Conservation (phyloP, 2,329 filamentous ascomycete genomes). For the Endothia cerciana region DNA sequence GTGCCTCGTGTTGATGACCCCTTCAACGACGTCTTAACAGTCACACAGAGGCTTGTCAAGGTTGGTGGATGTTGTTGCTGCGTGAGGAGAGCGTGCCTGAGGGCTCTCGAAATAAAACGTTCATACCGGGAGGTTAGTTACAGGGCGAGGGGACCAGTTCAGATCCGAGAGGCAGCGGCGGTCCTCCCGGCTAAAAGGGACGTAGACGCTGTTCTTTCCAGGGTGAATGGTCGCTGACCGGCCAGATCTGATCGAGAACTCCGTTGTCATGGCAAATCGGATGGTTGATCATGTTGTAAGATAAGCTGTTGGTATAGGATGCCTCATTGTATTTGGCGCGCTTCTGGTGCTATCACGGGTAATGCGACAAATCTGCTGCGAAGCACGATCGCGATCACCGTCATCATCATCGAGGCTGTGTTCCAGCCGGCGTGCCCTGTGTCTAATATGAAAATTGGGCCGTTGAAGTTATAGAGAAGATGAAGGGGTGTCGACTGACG, state of each 20-base stretch:
- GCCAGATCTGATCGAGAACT: background rate
- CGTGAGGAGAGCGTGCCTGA: background rate
- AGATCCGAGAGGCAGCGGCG: background rate
- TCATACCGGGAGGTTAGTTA: background rate
- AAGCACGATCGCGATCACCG: background rate
- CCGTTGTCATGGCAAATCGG: background rate
- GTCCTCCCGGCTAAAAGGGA: background rate
- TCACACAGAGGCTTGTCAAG: background rate
- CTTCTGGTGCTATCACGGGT: background rate
- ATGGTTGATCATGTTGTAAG: background rate
- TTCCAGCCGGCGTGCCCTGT: background rate
- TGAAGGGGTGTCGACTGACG: slow-evolving; percentile 8
- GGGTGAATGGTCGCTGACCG: too few species aligned
- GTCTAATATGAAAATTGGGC: slow-evolving; percentile 9
- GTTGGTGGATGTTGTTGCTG: background rate
- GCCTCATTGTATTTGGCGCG: background rate
- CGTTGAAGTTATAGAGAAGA: background rate
- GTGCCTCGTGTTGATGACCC: too few species aligned
- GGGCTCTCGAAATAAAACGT: too few species aligned
- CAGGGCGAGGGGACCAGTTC: background rate
- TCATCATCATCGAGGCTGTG: background rate
- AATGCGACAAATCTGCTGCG: background rate
- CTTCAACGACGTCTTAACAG: background rate
- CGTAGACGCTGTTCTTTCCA: background rate
- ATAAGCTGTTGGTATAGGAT: too few species aligned